These are phyloP conservation scores for Gossypium raimondii DNA, from an alignment of 345 rosid genomes.

Conservation along the genomic window DNA sequence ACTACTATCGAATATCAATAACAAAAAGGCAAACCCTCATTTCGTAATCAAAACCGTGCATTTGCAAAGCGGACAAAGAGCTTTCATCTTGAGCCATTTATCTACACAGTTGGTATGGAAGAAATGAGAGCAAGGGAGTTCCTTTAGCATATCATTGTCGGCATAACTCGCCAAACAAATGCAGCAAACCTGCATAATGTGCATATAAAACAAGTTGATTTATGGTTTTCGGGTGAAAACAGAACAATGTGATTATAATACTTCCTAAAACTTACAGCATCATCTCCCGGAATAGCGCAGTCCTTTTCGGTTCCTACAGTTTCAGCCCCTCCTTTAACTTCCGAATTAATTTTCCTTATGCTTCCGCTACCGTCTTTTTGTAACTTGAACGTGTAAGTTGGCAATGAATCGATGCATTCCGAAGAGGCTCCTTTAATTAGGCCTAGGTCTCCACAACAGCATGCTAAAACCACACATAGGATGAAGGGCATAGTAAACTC, in stretches of 20 bases:
- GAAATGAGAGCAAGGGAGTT: slow-evolving; percentile 31
- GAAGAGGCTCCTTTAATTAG: slow-evolving; percentile 17
- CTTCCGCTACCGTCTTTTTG: slow-evolving; percentile 14
- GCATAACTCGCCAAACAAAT: slow-evolving; percentile 28
- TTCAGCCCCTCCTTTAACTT: slow-evolving; percentile 9
- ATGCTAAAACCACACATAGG: slow-evolving; percentile 15
- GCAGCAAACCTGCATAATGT: slow-evolving; percentile 24
- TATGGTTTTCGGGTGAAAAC: not conserved
- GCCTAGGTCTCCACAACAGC: slow-evolving; percentile 16
- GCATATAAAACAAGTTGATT: not conserved
- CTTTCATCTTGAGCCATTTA: slow-evolving; percentile 30
- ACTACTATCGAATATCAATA: not conserved
- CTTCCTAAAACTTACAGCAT: slow-evolving; percentile 22
- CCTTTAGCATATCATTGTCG: slow-evolving; percentile 24
- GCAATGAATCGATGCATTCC: slow-evolving; percentile 24
- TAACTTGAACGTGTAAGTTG: slow-evolving; percentile 23
- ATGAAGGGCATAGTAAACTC: slow-evolving; percentile 18
- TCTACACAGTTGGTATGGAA: slow-evolving; percentile 27
- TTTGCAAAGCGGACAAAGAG: slow-evolving; percentile 30
- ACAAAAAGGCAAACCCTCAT: not conserved
- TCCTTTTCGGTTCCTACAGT: slow-evolving; percentile 24
- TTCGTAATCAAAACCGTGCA: slow-evolving; percentile 4
- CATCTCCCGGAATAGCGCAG: slow-evolving; percentile 14
- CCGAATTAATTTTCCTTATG: slow-evolving; percentile 10
- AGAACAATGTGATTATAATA: not conserved